Base-by-base conservation (phyloP, 306 rosid genomes). In the Quercus engelmannii region DNA sequence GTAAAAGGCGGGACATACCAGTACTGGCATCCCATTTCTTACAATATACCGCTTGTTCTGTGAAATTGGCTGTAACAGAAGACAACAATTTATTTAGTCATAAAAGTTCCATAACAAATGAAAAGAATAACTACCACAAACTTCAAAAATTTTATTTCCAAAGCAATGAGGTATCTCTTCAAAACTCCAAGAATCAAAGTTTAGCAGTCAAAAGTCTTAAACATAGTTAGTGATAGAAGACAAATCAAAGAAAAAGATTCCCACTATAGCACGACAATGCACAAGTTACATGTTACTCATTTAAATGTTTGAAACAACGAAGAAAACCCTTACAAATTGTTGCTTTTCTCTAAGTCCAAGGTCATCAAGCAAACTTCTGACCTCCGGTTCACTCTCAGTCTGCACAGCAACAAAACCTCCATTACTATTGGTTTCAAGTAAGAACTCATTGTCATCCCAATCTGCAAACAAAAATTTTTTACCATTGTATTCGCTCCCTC, bases 401-500 rank as follows among this genome's bases (percentile, higher is more conserved):
- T 94, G 86, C 82, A 83, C 69, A 78, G 77, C 76, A 55, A 82
- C 54, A 55, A 87, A 82, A 58, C 30, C 41, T 51, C 46, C 73
- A 76, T 55, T 41, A n/a, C 59, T 14, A n/a, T 54, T 28, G 68
- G 55, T 51, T 67, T 15, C 52, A 57, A 73, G 35, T 71, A 71
- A 74, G 75, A 70, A 74, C 33, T 77, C 84, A 59, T 25, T 15
- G 13, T 74, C 18, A 49, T 26, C 38, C 78, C 38, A 35, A 31
- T 19, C 51, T 67, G 52, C 51, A 25, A 61, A 75, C 56, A 77
- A 71, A 49, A 71, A 78, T 69, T 30, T 76, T 78, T 35, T 88
- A 92, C 98, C 99, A 95, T 92, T 79, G 97, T 92, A 87, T 92
- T 95, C 21, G 98, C 99, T 78, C 98, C 98, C 86, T 90, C 98